phyloP scores from a whole-genome alignment of 768 basidiomycete genomes.

The Sistotremastrum niveocremeum region DNA sequence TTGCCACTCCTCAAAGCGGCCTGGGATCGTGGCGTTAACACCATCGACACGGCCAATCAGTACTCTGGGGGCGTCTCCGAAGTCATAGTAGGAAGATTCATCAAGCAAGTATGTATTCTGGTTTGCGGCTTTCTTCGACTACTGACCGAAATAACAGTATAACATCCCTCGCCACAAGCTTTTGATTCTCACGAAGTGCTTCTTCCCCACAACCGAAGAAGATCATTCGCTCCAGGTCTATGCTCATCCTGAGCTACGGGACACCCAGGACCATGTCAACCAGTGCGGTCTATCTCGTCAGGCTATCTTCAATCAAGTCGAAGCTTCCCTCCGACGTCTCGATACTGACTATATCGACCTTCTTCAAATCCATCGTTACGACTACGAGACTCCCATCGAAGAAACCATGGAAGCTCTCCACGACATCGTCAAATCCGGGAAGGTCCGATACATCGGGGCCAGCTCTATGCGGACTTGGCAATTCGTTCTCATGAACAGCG shows the following conservation, averaged over 20 bases:
- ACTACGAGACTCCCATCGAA: slow-evolving; percentile 10
- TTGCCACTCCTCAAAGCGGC: slow-evolving; percentile 7
- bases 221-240: slow-evolving; percentile 1
- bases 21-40: slow-evolving; percentile 6
- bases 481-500: slow-evolving; percentile 5
- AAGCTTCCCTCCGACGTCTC: slow-evolving; percentile 5
- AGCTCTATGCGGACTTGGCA: slow-evolving; percentile 13
- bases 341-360: slow-evolving; percentile 5
- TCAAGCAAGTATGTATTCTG: slow-evolving; percentile 19
- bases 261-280: slow-evolving; percentile 1
- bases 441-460: slow-evolving; percentile 18
- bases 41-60: slow-evolving; percentile 16
- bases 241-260: slow-evolving; percentile 4
- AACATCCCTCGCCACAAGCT: slow-evolving; percentile 1
- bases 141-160: slow-evolving; percentile 15
- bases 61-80: slow-evolving; percentile 27
- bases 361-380: slow-evolving; percentile 23
- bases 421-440: slow-evolving; percentile 20
- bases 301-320: slow-evolving; percentile 6
- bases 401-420: slow-evolving; percentile 25
- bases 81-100: slow-evolving; percentile 21
- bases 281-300: slow-evolving; percentile 6
- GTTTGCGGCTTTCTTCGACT: slow-evolving; percentile 1
- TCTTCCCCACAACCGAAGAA: not conserved
- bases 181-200: slow-evolving; percentile 3